Conservation (phyloP, 768 basidiomycete genomes). For the Lactifluus piperatus region DNA sequence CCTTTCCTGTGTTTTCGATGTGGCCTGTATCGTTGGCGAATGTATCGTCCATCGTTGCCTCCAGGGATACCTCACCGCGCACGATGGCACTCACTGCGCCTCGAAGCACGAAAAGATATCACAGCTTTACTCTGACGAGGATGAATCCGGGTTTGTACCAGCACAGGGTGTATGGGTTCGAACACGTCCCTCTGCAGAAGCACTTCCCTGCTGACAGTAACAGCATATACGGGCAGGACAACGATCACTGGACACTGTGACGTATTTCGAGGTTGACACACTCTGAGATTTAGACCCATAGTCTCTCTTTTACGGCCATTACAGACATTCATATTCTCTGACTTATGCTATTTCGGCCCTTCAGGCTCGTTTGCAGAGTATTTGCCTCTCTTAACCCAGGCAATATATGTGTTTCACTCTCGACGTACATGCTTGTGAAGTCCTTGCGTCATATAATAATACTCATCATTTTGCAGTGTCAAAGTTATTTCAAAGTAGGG, state of each 20-base stretch:
- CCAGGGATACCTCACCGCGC: constrained; percentile 29
- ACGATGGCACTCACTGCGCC: constrained; percentile 21
- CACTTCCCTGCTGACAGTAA: neutral
- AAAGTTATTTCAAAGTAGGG: too few relatives aligned
- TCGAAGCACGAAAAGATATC: neutral
- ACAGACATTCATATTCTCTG: too few relatives aligned
- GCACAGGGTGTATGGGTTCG: constrained; percentile 21
- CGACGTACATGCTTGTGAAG: too few relatives aligned
- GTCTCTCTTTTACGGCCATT: too few relatives aligned
- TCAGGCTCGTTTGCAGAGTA: too few relatives aligned
- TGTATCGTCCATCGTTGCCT: constrained; percentile 41
- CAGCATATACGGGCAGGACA: neutral
- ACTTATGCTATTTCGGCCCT: too few relatives aligned
- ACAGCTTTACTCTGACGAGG: neutral
- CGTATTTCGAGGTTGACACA: too few relatives aligned
- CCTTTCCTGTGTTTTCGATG: constrained; percentile 39
- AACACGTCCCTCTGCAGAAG: constrained; percentile 21
- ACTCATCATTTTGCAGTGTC: too few relatives aligned
- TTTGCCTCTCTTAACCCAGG: too few relatives aligned
- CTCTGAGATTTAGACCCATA: too few relatives aligned
- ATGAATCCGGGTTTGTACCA: neutral
- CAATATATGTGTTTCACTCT: too few relatives aligned
- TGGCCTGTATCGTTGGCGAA: constrained; percentile 36
- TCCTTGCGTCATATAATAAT: too few relatives aligned
- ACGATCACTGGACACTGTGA: neutral